phyloP scores from a whole-genome alignment of 495 filamentous ascomycete genomes.

The Aspergillus asperescens region DNA sequence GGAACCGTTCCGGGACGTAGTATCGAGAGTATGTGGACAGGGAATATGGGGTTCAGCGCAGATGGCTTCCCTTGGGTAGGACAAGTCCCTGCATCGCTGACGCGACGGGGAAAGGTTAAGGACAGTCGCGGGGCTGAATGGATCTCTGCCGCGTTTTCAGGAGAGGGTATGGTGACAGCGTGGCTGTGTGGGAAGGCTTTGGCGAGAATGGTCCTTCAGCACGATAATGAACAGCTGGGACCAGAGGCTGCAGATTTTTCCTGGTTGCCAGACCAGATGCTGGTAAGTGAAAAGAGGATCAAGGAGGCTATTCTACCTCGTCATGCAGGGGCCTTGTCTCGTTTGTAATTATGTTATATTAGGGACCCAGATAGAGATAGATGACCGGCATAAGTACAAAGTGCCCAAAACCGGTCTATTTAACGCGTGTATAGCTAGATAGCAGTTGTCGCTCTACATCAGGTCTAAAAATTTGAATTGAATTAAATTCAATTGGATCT shows the following conservation, averaged over 20 bases:
- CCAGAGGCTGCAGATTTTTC: constrained; percentile 18
- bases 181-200: constrained; percentile 63
- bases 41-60: constrained; percentile 73
- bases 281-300: constrained; percentile 39
- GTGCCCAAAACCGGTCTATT: too few species aligned
- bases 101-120: constrained; percentile 27
- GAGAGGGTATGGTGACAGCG: constrained; percentile 79
- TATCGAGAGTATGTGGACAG: constrained; percentile 67
- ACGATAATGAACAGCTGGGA: constrained; percentile 20
- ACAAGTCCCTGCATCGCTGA: constrained; percentile 48
- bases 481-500: too few species aligned
- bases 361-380: too few species aligned
- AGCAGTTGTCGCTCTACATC: too few species aligned
- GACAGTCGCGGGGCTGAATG: constrained; percentile 39
- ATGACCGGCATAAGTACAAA: too few species aligned
- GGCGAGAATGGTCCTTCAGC: constrained; percentile 54
- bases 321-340: background rate
- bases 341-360: background rate
- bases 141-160: constrained; percentile 60
- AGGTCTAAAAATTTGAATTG: too few species aligned
- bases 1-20: constrained; percentile 32
- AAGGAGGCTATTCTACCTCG: constrained; percentile 21
- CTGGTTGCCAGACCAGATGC: constrained; percentile 44
- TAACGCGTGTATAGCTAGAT: too few species aligned
- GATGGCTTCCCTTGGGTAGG: constrained; percentile 73